Evolutionary conservation across 1,284 basidiomycete species (phyloP).

Genomic region (Ustilago shanxiensis): DNA sequence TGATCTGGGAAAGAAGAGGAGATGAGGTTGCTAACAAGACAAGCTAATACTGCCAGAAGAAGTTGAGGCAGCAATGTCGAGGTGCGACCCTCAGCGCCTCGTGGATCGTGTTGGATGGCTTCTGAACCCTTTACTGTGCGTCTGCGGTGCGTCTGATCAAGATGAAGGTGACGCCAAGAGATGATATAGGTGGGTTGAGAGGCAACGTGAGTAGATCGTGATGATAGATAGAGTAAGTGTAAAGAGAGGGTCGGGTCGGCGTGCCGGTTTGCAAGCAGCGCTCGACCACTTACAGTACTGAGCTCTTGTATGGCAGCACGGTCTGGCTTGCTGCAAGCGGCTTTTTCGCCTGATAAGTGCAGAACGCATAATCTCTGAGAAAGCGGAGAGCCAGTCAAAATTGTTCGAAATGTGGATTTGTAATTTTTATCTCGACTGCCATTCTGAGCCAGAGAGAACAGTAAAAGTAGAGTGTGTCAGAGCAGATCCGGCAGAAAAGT

Average conservation of each 20-base stretch:
- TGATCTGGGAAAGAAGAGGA: background rate
- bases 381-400: slow-evolving; percentile 12
- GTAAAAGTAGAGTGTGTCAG: no score
- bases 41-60: background rate
- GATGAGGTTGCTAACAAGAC: background rate
- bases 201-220: background rate
- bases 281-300: background rate
- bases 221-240: background rate
- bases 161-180: background rate
- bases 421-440: slow-evolving; percentile 6
- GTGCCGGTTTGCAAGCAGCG: background rate
- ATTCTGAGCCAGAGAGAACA: background rate
- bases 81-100: background rate
- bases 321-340: background rate
- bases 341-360: background rate
- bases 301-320: background rate
- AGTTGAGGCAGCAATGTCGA: background rate
- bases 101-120: background rate
- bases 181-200: background rate
- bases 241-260: background rate
- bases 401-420: slow-evolving; percentile 3
- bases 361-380: background rate
- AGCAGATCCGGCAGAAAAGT: background rate
- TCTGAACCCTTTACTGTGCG: background rate
- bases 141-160: background rate